Base-by-base conservation (phyloP, 2,329 filamentous ascomycete genomes). In the Stagonosporopsis vannaccii region DNA sequence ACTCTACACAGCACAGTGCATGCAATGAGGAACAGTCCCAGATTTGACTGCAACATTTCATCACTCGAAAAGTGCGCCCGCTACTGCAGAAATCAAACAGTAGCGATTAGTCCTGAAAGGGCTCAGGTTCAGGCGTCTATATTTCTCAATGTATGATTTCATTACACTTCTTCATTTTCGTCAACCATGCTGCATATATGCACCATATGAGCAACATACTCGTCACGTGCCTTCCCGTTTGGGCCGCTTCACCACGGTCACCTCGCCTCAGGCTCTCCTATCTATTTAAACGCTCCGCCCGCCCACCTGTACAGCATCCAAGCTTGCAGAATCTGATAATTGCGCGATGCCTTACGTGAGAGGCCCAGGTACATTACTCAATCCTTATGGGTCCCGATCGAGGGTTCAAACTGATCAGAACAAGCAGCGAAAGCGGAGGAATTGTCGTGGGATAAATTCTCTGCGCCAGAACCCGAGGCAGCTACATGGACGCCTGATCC, bases 401-500 rank as follows among this genome's bases (percentile, higher is more conserved):
- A 25, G 23, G 9, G 15, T 25, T 15, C 25, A 32, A 36, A 39
- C 33, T 46, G 11, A 50, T 30, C 32, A 9, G 1, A 15, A 12
- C 28, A 51, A 49, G 49, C 35, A n/a, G 37, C 13, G 9, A 32
- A 17, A 17, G 33, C 20, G 2, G 9, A 13, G 0, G 22, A 22
- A 4, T 11, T 55, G 3, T 50, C 51, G 0, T 65, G 55, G 60
- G 49, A 58, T 6, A 15, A 28, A 0, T 66, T 67, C n/a, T 49
- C 64, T 1, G 39, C 45, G 1, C 56, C 58, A 1, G 45, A 56
- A 9, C 58, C 58, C 1, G 59, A 59, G 15, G 41, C 50, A 1
- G 52, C 51, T 26, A n/a, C 33, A 8, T 64, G 62, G 61, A 3
- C 52, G 17, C 65, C 59, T 0, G 53, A 62, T 11, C 42, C 59